Evolutionary conservation across 139 green algal species (phyloP).

Genomic region (Micractinium conductrix): DNA sequence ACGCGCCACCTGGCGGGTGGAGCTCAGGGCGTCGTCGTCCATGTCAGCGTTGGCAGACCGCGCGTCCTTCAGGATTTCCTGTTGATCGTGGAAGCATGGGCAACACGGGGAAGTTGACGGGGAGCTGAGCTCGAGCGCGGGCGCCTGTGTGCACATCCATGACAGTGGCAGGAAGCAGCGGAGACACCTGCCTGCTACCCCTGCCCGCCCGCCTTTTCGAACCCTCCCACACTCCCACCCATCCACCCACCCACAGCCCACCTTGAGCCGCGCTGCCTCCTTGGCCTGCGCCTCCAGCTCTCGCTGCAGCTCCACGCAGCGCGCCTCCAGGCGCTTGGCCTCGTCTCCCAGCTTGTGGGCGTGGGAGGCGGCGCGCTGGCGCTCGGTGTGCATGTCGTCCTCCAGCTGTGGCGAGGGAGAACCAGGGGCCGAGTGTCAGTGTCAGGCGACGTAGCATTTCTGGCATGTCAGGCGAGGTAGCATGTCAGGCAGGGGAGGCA

Average conservation of each 20-base stretch:
- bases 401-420: constrained; percentile 13
- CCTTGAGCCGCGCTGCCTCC: constrained; percentile 29
- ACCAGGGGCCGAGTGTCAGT: no score
- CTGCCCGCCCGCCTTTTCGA: no score
- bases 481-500: no score
- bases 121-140: no score
- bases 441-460: no score
- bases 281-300: constrained; percentile 7
- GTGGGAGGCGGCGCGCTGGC: constrained; percentile 10
- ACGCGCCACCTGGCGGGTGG: constrained; percentile 25
- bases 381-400: constrained; percentile 31
- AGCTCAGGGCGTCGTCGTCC: constrained; percentile 27
- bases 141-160: no score
- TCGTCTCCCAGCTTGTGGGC: constrained; percentile 34
- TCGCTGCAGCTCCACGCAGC: constrained; percentile 28
- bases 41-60: constrained; percentile 12
- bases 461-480: no score
- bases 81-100: not conserved
- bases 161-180: no score
- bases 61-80: constrained; percentile 28
- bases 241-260: not conserved
- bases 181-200: not conserved
- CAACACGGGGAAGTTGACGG: no score
- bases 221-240: no score
- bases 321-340: constrained; percentile 14